Base-by-base conservation (phyloP, 495 filamentous ascomycete species). In the Aeminium ludgeri region DNA sequence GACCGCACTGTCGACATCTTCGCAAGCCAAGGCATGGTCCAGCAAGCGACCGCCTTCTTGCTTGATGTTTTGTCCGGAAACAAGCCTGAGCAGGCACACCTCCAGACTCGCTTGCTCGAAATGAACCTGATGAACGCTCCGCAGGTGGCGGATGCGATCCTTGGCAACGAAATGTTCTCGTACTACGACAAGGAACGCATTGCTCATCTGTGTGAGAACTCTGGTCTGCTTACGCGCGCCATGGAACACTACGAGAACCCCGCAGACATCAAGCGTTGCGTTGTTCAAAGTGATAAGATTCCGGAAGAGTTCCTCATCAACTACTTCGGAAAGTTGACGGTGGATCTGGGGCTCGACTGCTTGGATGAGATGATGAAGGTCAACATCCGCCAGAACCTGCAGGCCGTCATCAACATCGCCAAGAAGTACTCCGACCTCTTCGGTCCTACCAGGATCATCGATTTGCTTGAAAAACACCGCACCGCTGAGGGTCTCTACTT, bases 341-440 rank as follows among this genome's bases (percentile, higher is more conserved):
- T 96, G 15, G 89, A 99, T 51, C 86, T 95, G 57, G 87, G 84
- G 8, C 55, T 96, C 18, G 89, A 96, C 36, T 93, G 84, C 62
- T 61, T 99, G 54, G 82, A 94, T 52, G 87, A 86, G 30, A 99
- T 99, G 89, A 67, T 99, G 54, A 80, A 80, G 57, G 66, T 72
- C 55, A 96, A 96, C 59, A 96, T 99, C 51, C 89, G 89, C 48
- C 85, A 93, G 60, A 95, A 95, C 57, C 72, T 99, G 36, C 83
- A 86, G 59, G 74, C 85, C 10, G 91, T 95, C 16, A 81, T 95
- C 40, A 84, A 89, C 57, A 78, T 95, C 45, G 86, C 86, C 12
- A 94, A 87, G 53, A 96, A 96, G 60, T 99, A 93, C 59, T 94
- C 89, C 1, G 89, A 99, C 56, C 77, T 95, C 10, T 69, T 99